A percentile compares a stretch with the other conserved stretches of the same genome.
phyloP scores from a whole-genome alignment of 2,329 filamentous ascomycete genomes.

The Blastomyces parvus region DNA sequence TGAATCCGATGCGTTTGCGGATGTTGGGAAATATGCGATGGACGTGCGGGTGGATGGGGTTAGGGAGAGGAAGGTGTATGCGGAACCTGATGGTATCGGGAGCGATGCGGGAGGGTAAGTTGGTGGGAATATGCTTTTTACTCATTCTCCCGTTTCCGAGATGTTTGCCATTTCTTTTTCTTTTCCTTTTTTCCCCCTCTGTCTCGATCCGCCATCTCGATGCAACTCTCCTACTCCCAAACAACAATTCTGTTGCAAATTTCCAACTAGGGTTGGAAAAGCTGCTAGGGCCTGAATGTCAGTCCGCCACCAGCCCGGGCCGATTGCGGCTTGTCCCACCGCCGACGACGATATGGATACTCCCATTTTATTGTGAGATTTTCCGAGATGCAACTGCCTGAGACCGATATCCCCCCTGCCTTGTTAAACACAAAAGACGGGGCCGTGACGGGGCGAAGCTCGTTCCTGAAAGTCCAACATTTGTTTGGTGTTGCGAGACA shows the following conservation, averaged over 20 bases:
- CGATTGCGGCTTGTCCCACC: background rate
- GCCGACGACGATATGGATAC: background rate
- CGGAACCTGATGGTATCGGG: conserved; percentile 1
- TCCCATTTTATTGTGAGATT: background rate
- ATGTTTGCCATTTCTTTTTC: too few relatives aligned
- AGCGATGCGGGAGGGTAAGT: background rate
- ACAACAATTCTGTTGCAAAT: background rate
- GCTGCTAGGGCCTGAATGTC: background rate
- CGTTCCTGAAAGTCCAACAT: background rate
- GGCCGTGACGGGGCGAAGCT: background rate
- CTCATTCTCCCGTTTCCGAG: background rate
- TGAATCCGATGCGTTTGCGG: background rate
- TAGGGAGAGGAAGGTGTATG: conserved; percentile 3
- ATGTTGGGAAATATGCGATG: background rate
- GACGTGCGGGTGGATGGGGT: background rate
- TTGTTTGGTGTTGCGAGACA: background rate
- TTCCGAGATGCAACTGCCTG: background rate
- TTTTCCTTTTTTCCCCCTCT: background rate
- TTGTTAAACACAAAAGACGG: background rate
- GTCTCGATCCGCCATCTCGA: background rate
- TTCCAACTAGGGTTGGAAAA: background rate
- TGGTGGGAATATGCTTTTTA: background rate
- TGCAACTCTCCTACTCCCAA: background rate
- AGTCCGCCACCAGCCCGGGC: background rate
- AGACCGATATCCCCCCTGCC: background rate